phyloP scores from a whole-genome alignment of 495 filamentous ascomycete species.

The Aspergillus sparsus region DNA sequence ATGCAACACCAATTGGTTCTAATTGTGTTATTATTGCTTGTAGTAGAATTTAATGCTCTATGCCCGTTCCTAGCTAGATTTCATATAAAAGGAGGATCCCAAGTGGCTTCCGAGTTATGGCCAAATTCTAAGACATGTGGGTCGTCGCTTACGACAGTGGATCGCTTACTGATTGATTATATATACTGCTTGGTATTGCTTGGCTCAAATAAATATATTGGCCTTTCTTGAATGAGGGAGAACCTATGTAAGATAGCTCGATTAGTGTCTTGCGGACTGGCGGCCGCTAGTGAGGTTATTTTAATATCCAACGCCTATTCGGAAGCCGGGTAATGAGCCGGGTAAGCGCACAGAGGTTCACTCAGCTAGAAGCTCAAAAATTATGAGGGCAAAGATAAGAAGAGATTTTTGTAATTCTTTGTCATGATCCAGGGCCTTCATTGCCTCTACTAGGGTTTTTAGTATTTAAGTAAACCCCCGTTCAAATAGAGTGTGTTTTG shows the following conservation, averaged over 20 bases:
- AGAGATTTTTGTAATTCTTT: neutral
- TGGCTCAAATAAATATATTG: neutral
- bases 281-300: neutral
- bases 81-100: too few species aligned
- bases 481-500: neutral
- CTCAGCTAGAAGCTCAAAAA: neutral
- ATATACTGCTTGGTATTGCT: neutral
- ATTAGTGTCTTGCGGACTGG: neutral
- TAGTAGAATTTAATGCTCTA: too few species aligned
- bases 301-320: neutral
- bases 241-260: neutral
- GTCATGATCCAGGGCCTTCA: neutral
- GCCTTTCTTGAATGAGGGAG: neutral
- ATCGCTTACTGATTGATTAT: too few species aligned
- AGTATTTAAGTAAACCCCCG: neutral
- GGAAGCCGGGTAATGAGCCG: neutral
- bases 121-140: too few species aligned
- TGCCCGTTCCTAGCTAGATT: too few species aligned
- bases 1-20: too few species aligned
- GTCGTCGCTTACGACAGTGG: too few species aligned
- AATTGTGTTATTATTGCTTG: too few species aligned
- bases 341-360: neutral
- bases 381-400: neutral
- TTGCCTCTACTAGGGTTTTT: neutral
- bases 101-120: too few species aligned